phyloP scores from a whole-genome alignment of 1,139 yeast genomes.

The Yamadazyma membranifaciens region DNA sequence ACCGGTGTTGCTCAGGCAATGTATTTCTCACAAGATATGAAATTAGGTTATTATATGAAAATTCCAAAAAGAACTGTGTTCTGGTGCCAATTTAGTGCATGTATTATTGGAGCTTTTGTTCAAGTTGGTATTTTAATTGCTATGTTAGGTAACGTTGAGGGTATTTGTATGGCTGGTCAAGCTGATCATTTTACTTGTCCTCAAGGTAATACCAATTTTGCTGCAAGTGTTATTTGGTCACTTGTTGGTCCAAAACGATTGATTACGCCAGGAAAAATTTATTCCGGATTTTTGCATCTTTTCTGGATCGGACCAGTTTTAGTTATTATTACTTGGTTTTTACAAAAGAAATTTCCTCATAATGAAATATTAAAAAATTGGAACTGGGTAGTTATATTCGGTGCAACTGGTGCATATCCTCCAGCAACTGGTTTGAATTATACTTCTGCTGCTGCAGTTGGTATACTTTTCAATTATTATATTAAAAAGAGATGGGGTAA shows the following conservation, averaged over 20 bases:
- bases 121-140: constrained; percentile 46
- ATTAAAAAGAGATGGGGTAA: constrained; percentile 39
- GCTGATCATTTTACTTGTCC: constrained; percentile 42
- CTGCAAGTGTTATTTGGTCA: constrained; percentile 49
- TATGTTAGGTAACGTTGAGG: constrained; percentile 42
- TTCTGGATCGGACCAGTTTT: constrained; percentile 37
- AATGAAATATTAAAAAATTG: constrained; percentile 34
- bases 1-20: constrained; percentile 57
- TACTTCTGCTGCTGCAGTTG: constrained; percentile 37
- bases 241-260: constrained; percentile 42
- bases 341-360: constrained; percentile 18
- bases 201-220: constrained; percentile 43
- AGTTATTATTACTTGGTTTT: constrained; percentile 44
- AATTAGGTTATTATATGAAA: constrained; percentile 55
- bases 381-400: constrained; percentile 49
- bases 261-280: constrained; percentile 38
- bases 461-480: constrained; percentile 28
- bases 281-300: constrained; percentile 40
- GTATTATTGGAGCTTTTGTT: constrained; percentile 44
- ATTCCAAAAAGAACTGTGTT: constrained; percentile 45
- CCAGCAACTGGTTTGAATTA: constrained; percentile 48
- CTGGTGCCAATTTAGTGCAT: constrained; percentile 45
- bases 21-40: constrained; percentile 52
- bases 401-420: constrained; percentile 47
- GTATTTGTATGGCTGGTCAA: constrained; percentile 42